Evolutionary conservation across 768 basidiomycete genomes (phyloP).

Genomic region (Exsudoporus frostii): DNA sequence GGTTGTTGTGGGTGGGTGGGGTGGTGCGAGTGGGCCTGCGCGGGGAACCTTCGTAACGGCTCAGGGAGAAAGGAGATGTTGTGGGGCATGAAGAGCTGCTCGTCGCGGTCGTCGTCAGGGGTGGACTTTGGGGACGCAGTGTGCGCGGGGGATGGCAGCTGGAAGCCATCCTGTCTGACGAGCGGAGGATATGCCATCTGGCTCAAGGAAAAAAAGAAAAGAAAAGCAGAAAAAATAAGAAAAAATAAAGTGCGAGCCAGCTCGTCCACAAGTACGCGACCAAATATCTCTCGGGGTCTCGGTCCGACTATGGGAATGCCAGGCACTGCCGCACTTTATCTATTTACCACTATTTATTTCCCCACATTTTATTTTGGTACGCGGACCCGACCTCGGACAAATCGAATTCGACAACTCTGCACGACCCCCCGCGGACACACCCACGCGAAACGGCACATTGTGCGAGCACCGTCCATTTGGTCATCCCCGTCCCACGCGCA

Average conservation of each 20-base stretch:
- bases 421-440: background rate
- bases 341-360: constrained; percentile 17
- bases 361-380: constrained; percentile 21
- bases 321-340: constrained; percentile 12
- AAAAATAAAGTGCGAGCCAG: background rate
- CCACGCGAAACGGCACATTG: too few species aligned
- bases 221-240: background rate
- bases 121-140: constrained; percentile 29
- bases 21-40: constrained; percentile 15
- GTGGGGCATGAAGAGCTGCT: constrained; percentile 44
- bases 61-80: constrained; percentile 49
- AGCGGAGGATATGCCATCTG: constrained; percentile 30
- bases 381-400: constrained; percentile 16
- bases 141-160: constrained; percentile 48
- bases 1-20: constrained; percentile 8
- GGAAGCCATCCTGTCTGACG: constrained; percentile 73
- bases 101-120: constrained; percentile 28
- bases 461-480: background rate
- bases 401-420: constrained; percentile 9
- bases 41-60: constrained; percentile 51
- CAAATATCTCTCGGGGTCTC: constrained; percentile 31
- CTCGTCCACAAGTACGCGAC: background rate
- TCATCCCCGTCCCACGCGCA: background rate
- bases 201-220: background rate
- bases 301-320: constrained; percentile 32